Evolutionary conservation across 345 rosid species (phyloP).

Genomic region (Corchorus capsularis): DNA sequence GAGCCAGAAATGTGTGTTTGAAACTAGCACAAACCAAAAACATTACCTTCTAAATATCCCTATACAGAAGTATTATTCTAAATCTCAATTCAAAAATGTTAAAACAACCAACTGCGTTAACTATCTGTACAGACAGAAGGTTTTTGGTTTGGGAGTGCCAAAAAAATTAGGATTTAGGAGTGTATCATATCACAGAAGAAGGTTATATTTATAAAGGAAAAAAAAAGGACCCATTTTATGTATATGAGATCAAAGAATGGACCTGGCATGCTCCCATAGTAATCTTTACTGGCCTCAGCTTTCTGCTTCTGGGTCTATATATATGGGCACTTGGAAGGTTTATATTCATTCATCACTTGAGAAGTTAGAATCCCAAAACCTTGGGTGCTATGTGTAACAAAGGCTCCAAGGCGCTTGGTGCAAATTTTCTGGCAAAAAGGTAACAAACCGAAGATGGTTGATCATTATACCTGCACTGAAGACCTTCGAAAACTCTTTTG

Average conservation of each 20-base stretch:
- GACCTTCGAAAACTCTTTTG: constrained; percentile 40
- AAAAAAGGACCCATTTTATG: neutral
- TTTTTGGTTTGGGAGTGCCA: neutral
- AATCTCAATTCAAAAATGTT: neutral
- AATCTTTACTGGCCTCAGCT: neutral
- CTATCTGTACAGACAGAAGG: constrained; percentile 1
- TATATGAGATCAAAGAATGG: constrained; percentile 8
- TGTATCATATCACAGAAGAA: neutral
- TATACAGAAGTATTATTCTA: neutral
- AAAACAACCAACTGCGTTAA: neutral
- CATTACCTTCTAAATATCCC: neutral
- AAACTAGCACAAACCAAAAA: neutral
- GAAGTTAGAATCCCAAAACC: constrained; percentile 43
- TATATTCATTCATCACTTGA: neutral
- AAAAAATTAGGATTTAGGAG: neutral
- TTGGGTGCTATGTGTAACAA: constrained; percentile 51
- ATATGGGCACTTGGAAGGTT: neutral
- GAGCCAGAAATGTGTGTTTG: neutral
- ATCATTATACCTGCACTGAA: constrained; percentile 61
- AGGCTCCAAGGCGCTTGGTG: constrained; percentile 78
- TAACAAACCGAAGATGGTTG: constrained; percentile 45
- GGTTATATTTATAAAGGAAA: neutral
- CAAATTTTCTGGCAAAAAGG: constrained; percentile 82
- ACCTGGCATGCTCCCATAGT: neutral
- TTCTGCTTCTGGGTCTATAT: neutral